These are phyloP conservation scores for Fomitopsis betulina DNA, from an alignment of 1,284 basidiomycete species.

Conservation along the genomic window DNA sequence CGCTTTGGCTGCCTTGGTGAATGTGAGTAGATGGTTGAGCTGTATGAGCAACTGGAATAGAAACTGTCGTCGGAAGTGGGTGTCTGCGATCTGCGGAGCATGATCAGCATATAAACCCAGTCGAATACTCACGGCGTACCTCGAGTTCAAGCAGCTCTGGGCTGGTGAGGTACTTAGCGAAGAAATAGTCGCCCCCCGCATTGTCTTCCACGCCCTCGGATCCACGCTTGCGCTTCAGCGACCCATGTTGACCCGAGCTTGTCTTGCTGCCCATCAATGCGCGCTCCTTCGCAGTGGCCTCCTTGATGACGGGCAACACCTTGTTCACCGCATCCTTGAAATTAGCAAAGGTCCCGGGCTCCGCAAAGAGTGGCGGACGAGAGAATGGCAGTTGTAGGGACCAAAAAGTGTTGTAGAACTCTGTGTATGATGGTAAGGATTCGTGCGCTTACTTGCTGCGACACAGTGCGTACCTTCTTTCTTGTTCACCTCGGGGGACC, in stretches of 20 bases:
- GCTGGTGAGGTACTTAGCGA: conserved; percentile 87
- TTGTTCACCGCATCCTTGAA: conserved; percentile 69
- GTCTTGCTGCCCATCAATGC: conserved; percentile 70
- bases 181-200: conserved; percentile 71
- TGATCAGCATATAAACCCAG: neutral
- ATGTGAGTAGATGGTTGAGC: conserved; percentile 74
- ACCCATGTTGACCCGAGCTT: conserved; percentile 34
- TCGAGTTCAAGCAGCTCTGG: conserved; percentile 84
- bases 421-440: conserved; percentile 30
- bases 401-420: conserved; percentile 85
- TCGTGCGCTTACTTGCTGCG: neutral
- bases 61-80: conserved; percentile 88
- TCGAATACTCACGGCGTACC: conserved; percentile 36
- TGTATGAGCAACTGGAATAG: conserved; percentile 84
- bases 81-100: conserved; percentile 69
- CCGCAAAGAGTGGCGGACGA: conserved; percentile 59
- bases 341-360: conserved; percentile 46
- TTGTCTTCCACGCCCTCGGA: conserved; percentile 42
- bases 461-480: conserved; percentile 52
- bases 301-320: conserved; percentile 73
- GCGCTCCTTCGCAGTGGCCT: conserved; percentile 79
- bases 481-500: conserved; percentile 22
- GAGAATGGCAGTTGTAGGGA: conserved; percentile 77
- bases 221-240: conserved; percentile 65
- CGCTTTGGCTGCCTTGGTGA: conserved; percentile 66